Evolutionary conservation across 257 asterid genomes (phyloP).

Genomic region (Petunia secreta): DNA sequence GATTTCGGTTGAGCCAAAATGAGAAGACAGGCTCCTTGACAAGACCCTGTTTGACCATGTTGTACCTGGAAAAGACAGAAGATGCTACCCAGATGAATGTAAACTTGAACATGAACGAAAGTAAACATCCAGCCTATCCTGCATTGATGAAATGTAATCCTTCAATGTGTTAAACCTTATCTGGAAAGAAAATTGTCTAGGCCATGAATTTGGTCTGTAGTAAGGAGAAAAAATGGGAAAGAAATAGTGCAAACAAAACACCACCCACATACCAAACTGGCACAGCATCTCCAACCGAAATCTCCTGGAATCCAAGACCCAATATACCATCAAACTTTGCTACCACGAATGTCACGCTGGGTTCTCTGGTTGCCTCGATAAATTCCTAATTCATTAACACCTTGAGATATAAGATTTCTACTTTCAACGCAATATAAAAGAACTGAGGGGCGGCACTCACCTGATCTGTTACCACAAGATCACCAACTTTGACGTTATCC

Average conservation of each 20-base stretch:
- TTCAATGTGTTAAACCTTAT: background rate
- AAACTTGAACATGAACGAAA: background rate
- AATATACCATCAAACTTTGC: conserved; percentile 79
- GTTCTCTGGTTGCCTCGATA: conserved; percentile 76
- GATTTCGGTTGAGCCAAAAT: conserved; percentile 91
- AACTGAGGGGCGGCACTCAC: conserved; percentile 35
- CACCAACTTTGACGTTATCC: conserved; percentile 81
- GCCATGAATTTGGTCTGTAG: background rate
- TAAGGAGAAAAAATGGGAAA: background rate
- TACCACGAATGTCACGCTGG: conserved; percentile 68
- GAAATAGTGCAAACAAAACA: conserved; percentile 31
- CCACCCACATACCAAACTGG: conserved; percentile 64
- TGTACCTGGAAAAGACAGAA: conserved; percentile 58
- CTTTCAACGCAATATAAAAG: conserved; percentile 14
- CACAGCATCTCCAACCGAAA: conserved; percentile 70
- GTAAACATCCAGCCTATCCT: background rate
- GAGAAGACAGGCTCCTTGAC: conserved; percentile 87
- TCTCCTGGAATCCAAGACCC: conserved; percentile 83
- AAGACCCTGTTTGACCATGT: conserved; percentile 93
- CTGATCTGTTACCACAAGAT: conserved; percentile 77
- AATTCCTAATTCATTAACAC: conserved; percentile 51
- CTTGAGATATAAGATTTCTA: conserved; percentile 33
- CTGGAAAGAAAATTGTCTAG: background rate
- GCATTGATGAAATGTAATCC: conserved; percentile 1
- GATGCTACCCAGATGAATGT: background rate